phyloP scores from a whole-genome alignment of 2,329 filamentous ascomycete genomes.

The Aspergillus ruber region DNA sequence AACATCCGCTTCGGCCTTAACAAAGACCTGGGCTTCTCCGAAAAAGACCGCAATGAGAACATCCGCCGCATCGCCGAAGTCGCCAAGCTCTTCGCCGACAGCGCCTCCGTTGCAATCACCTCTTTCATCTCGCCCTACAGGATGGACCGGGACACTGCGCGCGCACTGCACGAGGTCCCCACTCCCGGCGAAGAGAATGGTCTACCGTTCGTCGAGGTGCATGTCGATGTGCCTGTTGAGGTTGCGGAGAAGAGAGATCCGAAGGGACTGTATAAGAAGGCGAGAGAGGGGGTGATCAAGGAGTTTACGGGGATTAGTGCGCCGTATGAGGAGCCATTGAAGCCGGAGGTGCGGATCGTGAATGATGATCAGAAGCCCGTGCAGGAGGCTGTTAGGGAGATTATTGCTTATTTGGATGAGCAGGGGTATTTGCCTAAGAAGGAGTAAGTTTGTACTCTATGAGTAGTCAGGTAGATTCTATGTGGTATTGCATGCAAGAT shows the following conservation, averaged over 20 bases:
- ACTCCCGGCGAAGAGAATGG: constrained; percentile 53
- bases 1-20: constrained; percentile 98
- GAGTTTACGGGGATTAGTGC: constrained; percentile 95
- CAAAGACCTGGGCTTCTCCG: constrained; percentile 92
- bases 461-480: too few relatives aligned
- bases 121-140: constrained; percentile 96
- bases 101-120: constrained; percentile 78
- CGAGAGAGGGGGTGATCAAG: constrained; percentile 85
- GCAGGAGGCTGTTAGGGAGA: constrained; percentile 80
- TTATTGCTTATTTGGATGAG: constrained; percentile 68
- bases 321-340: constrained; percentile 84
- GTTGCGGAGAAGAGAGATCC: constrained; percentile 93
- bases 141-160: constrained; percentile 75
- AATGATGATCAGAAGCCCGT: constrained; percentile 71
- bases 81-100: constrained; percentile 92
- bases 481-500: too few relatives aligned
- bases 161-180: constrained; percentile 66
- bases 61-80: constrained; percentile 95
- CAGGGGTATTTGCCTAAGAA: constrained; percentile 55
- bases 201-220: constrained; percentile 89
- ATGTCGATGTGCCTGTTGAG: constrained; percentile 82
- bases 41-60: constrained; percentile 93
- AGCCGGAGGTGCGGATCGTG: constrained; percentile 79
- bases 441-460: constrained; percentile 15
- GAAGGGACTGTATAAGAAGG: constrained; percentile 98